Evolutionary conservation across 345 rosid species (phyloP).

Genomic region (Hibiscus syriacus): DNA sequence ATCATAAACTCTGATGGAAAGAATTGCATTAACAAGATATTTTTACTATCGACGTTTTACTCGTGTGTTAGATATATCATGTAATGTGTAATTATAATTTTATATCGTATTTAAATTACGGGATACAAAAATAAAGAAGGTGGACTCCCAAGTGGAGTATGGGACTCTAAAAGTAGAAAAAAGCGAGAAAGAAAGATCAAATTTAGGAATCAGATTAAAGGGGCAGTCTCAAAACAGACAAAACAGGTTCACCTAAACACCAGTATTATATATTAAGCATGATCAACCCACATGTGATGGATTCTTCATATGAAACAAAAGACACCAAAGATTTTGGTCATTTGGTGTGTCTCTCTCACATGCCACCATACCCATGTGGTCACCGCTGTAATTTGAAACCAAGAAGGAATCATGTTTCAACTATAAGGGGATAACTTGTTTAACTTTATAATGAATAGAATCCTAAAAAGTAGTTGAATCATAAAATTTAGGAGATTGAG

Average conservation of each 20-base stretch:
- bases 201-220: background rate
- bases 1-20: no score
- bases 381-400: no score
- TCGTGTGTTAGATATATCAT: no score
- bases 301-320: slow-evolving; percentile 1
- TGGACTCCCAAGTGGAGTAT: background rate
- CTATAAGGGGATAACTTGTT: no score
- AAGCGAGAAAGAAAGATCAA: background rate
- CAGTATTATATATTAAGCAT: slow-evolving; percentile 10
- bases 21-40: no score
- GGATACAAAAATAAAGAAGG: background rate
- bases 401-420: no score
- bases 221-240: slow-evolving; percentile 11
- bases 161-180: slow-evolving; percentile 2
- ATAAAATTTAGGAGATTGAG: no score
- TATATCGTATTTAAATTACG: background rate
- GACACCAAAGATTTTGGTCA: slow-evolving; percentile 6
- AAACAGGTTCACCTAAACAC: slow-evolving; percentile 13
- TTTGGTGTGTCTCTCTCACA: slow-evolving; percentile 17
- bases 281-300: slow-evolving; percentile 18
- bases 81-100: no score
- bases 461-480: no score
- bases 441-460: no score
- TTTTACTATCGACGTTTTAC: no score
- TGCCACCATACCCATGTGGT: background rate